These are phyloP conservation scores for Apiospora aurea DNA, from an alignment of 2,329 filamentous ascomycete genomes.

Conservation along the genomic window DNA sequence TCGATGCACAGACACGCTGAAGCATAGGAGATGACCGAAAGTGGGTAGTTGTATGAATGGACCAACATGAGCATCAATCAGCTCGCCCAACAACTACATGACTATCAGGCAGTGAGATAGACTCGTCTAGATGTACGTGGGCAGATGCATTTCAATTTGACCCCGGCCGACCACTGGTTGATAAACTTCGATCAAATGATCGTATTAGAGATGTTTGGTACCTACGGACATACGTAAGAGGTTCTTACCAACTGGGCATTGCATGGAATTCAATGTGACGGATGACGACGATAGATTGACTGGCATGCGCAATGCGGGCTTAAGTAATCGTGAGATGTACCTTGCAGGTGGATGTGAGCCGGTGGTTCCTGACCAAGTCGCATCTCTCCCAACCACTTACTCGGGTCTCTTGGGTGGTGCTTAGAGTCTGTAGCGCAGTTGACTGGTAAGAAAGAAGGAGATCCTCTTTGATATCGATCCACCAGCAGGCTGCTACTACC, in stretches of 20 bases:
- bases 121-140: too few species aligned
- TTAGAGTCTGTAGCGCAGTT: background rate
- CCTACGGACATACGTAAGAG: too few species aligned
- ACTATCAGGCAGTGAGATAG: background rate
- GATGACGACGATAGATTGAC: background rate
- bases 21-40: conserved; percentile 16
- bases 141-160: too few species aligned
- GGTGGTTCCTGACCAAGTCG: background rate
- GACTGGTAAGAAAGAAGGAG: conserved; percentile 13
- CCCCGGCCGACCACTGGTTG: too few species aligned
- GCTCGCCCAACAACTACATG: background rate
- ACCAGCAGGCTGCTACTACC: conserved; percentile 13
- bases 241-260: too few species aligned
- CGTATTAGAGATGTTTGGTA: too few species aligned
- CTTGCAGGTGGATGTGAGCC: background rate
- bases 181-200: too few species aligned
- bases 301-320: background rate
- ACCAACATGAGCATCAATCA: background rate
- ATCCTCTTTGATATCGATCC: conserved; percentile 18
- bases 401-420: conserved; percentile 18
- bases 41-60: background rate
- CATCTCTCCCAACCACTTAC: conserved; percentile 15
- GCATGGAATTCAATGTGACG: too few species aligned
- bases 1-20: conserved; percentile 11
- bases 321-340: background rate